Conservation (phyloP, 176 grass and related monocot genomes). For the Zea luxurians region DNA sequence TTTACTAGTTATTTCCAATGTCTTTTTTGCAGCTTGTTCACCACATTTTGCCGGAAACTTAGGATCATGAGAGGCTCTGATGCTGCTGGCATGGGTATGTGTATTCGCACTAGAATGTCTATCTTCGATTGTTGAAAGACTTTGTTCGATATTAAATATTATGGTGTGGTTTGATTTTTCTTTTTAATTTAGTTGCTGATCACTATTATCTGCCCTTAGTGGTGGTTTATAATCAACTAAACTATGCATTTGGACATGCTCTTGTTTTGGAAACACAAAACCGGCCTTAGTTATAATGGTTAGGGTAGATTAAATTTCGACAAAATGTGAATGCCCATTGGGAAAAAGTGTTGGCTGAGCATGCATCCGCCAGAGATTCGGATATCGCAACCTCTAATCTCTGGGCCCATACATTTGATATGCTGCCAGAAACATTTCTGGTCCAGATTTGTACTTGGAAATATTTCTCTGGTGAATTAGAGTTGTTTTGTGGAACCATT, state of each 20-base stretch:
- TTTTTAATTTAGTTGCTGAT: constrained; percentile 7
- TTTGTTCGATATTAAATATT: not conserved
- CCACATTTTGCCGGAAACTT: constrained; percentile 56
- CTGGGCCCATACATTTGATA: no score
- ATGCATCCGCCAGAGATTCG: not conserved
- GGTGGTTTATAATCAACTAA: not conserved
- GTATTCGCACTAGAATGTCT: no score
- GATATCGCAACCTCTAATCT: no score
- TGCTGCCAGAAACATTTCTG: no score
- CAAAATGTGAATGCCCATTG: not conserved
- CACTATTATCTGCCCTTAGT: not conserved
- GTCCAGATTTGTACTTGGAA: no score
- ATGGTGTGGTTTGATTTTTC: constrained; percentile 4
- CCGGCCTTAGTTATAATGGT: not conserved
- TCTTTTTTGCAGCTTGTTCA: constrained; percentile 56
- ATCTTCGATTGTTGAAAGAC: no score
- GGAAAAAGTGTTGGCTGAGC: not conserved
- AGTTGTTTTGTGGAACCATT: no score
- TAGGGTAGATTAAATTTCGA: not conserved
- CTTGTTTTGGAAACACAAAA: no score
- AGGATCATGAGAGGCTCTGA: constrained; percentile 81
- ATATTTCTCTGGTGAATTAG: no score
- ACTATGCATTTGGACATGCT: not conserved
- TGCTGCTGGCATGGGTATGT: constrained; percentile 74
- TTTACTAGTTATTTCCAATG: not conserved